Evolutionary conservation across 2,329 filamentous ascomycete species (phyloP).

Genomic region (Lizonia empirigonia): DNA sequence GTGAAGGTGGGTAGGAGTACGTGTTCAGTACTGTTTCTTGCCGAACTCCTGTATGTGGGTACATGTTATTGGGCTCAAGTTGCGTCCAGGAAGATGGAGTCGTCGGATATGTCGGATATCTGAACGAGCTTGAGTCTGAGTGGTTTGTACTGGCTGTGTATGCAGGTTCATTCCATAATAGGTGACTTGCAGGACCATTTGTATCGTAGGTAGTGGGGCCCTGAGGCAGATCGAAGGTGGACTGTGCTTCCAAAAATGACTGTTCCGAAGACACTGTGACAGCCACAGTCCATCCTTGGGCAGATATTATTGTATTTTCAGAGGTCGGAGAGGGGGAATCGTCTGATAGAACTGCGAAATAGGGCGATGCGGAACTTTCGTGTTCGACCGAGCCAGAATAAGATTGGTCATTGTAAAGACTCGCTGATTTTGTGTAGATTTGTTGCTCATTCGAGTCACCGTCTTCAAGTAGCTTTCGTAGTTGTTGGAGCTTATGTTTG

Average conservation of each 20-base stretch:
- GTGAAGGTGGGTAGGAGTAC: neutral
- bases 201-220: neutral
- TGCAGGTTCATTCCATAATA: neutral
- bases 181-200: neutral
- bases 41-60: neutral
- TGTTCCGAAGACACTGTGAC: neutral
- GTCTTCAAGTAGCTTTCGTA: constrained; percentile 42
- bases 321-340: neutral
- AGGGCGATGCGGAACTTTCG: constrained; percentile 7
- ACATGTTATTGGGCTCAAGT: neutral
- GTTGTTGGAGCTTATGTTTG: constrained; percentile 45
- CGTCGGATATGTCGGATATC: neutral
- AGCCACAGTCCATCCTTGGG: neutral
- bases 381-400: constrained; percentile 29
- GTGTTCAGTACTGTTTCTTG: neutral
- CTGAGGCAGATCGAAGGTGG: neutral
- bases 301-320: neutral
- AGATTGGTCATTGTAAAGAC: constrained; percentile 21
- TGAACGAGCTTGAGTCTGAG: neutral
- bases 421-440: constrained; percentile 18
- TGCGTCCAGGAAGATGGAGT: neutral
- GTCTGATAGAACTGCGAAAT: neutral
- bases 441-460: constrained; percentile 24
- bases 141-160: neutral
- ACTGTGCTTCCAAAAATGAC: neutral